phyloP scores from a whole-genome alignment of 805 yeast species.

The Sungouiozyma ichnusensis region DNA sequence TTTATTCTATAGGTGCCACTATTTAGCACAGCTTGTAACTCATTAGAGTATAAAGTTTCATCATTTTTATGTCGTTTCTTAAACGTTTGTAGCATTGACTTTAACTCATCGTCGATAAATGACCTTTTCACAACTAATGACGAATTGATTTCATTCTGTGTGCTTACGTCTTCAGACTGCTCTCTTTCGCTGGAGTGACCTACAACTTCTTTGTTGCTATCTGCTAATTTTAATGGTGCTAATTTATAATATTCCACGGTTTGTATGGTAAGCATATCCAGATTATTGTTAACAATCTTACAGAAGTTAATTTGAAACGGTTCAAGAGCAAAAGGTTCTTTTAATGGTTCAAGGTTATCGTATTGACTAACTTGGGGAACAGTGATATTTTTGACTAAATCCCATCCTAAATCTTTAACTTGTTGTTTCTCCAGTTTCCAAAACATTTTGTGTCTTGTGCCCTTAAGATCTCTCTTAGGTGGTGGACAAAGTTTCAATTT shows the following conservation, averaged over 20 bases:
- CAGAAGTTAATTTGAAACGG: background rate
- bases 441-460: background rate
- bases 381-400: slow-evolving; percentile 9
- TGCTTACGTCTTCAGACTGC: background rate
- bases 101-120: slow-evolving; percentile 15
- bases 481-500: slow-evolving; percentile 2
- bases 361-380: background rate
- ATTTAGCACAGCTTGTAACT: background rate
- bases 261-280: background rate
- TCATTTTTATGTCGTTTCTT: slow-evolving; percentile 3
- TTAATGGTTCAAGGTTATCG: slow-evolving; percentile 1
- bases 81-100: slow-evolving; percentile 7
- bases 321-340: background rate
- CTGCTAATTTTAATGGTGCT: background rate
- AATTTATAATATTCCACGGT: background rate
- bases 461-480: background rate
- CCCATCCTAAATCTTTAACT: slow-evolving; percentile 12
- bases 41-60: background rate
- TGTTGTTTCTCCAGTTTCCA: slow-evolving; percentile 13
- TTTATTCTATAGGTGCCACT: background rate
- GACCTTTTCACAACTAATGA: slow-evolving; percentile 17
- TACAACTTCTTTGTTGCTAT: no score
- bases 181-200: no score
- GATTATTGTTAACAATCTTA: background rate
- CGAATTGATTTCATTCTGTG: slow-evolving; percentile 3